These are phyloP conservation scores for Metschnikowia borealis DNA, from an alignment of 805 yeast genomes.

Conservation along the genomic window DNA sequence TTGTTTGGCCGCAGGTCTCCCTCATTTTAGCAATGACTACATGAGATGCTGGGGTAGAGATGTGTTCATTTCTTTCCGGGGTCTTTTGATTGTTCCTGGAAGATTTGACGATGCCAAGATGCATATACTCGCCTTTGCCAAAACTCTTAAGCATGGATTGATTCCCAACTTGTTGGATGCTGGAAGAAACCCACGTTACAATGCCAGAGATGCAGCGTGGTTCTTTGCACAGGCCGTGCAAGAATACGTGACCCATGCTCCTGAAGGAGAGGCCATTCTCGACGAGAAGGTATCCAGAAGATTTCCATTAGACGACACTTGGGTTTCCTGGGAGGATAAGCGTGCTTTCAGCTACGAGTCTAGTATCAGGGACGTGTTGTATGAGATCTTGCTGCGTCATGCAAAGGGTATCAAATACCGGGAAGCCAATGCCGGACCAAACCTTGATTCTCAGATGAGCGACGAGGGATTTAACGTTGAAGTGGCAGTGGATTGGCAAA, in stretches of 20 bases:
- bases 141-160: slow-evolving; percentile 89
- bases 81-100: slow-evolving; percentile 72
- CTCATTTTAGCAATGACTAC: slow-evolving; percentile 85
- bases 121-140: slow-evolving; percentile 84
- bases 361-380: slow-evolving; percentile 70
- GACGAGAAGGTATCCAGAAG: slow-evolving; percentile 74
- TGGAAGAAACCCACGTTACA: slow-evolving; percentile 89
- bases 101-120: slow-evolving; percentile 72
- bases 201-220: slow-evolving; percentile 98
- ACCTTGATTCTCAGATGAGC: slow-evolving; percentile 85
- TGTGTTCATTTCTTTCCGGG: slow-evolving; percentile 83
- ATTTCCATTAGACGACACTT: slow-evolving; percentile 85
- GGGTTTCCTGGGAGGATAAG: slow-evolving; percentile 62
- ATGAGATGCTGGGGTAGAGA: slow-evolving; percentile 99
- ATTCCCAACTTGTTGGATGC: slow-evolving; percentile 92
- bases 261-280: slow-evolving; percentile 63
- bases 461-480: slow-evolving; percentile 88
- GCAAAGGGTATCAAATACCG: slow-evolving; percentile 84
- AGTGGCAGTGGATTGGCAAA: slow-evolving; percentile 79
- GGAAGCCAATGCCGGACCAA: slow-evolving; percentile 93
- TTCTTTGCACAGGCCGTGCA: slow-evolving; percentile 86
- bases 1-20: slow-evolving; percentile 92
- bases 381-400: slow-evolving; percentile 81
- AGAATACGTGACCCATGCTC: slow-evolving; percentile 67
- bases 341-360: slow-evolving; percentile 71